Evolutionary conservation across 257 asterid genomes (phyloP).

Genomic region (Fraxinus anomala): DNA sequence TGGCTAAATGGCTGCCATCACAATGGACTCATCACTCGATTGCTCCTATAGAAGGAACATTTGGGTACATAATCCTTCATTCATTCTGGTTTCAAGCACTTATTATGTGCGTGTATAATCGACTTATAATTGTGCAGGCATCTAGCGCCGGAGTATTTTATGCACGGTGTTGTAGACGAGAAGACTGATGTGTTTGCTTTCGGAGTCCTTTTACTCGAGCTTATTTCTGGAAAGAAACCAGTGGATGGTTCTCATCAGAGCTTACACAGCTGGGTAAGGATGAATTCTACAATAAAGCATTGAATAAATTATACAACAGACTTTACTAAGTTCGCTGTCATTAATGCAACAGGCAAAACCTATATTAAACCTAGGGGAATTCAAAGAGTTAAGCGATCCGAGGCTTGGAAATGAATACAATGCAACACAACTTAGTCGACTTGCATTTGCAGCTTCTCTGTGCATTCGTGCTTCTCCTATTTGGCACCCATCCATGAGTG

Average conservation of each 20-base stretch:
- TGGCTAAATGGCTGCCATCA: constrained; percentile 99
- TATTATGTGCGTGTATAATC: neutral
- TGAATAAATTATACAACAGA: neutral
- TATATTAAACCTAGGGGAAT: constrained; percentile 60
- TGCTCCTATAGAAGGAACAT: constrained; percentile 96
- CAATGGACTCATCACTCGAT: constrained; percentile 95
- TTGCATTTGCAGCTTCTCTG: constrained; percentile 83
- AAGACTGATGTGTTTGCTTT: constrained; percentile 96
- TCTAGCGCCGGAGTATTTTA: constrained; percentile 93
- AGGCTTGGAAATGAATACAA: constrained; percentile 61
- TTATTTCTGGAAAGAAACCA: constrained; percentile 86
- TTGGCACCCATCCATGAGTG: constrained; percentile 93
- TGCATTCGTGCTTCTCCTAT: constrained; percentile 83
- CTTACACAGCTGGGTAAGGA: constrained; percentile 81
- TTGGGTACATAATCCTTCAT: constrained; percentile 54
- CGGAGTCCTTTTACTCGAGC: constrained; percentile 83
- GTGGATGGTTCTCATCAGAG: constrained; percentile 89
- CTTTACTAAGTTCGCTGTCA: neutral
- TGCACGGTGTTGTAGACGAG: constrained; percentile 97
- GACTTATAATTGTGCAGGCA: constrained; percentile 47
- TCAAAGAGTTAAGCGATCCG: constrained; percentile 71
- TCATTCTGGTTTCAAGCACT: neutral
- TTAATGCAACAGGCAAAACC: constrained; percentile 72
- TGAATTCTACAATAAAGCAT: neutral
- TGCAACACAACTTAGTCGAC: constrained; percentile 49